Conservation (phyloP, 345 rosid species). For the Acer negundo region DNA sequence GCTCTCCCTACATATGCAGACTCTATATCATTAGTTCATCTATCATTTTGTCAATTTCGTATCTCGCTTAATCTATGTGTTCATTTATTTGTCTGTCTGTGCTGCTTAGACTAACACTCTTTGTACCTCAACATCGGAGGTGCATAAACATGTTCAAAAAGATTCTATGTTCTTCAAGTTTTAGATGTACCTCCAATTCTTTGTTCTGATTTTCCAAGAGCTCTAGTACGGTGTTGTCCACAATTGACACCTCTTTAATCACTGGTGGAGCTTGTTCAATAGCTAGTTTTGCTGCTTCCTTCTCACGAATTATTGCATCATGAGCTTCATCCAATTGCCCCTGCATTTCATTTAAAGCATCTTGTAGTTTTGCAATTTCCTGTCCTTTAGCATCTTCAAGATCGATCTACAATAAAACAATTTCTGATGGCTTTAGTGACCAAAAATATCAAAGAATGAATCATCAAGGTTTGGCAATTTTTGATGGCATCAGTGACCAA, state of each 20-base stretch:
- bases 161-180: neutral
- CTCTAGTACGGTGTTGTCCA: slow-evolving; percentile 55
- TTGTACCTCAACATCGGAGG: neutral
- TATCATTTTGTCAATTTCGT: neutral
- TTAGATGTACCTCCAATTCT: slow-evolving; percentile 45
- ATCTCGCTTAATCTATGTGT: neutral
- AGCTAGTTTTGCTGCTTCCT: slow-evolving; percentile 58
- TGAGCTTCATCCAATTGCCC: slow-evolving; percentile 55
- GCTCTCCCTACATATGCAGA: slow-evolving; percentile 39
- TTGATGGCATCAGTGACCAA: neutral
- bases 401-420: slow-evolving; percentile 45
- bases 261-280: slow-evolving; percentile 73
- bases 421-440: slow-evolving; percentile 1
- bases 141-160: neutral
- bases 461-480: neutral
- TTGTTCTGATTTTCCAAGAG: slow-evolving; percentile 43
- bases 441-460: neutral
- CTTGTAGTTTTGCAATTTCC: slow-evolving; percentile 55
- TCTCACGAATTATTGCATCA: slow-evolving; percentile 43
- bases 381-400: slow-evolving; percentile 69
- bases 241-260: slow-evolving; percentile 62
- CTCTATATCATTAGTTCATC: slow-evolving; percentile 26
- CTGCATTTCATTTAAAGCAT: slow-evolving; percentile 51
- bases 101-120: neutral
- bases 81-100: neutral